Base-by-base conservation (phyloP, 2,329 filamentous ascomycete genomes). In the Pestalotiopsis fici region DNA sequence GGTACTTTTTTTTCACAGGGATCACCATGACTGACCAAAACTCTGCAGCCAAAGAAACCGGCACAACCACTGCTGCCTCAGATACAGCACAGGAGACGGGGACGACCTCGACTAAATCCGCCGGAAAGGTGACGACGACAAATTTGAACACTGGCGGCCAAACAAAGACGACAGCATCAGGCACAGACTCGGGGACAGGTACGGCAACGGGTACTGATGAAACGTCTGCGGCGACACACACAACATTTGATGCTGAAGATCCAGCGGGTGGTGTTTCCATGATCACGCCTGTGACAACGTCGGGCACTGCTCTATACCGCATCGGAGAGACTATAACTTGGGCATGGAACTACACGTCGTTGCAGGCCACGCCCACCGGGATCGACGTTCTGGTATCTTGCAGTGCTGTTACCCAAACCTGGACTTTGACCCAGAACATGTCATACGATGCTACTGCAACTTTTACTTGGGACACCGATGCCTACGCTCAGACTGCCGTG, bases 321-420 rank as follows among this genome's bases (percentile, higher is more conserved):
- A 88, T 91, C 69, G 86, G 87, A 69, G 84, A 90, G 67, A 81
- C 81, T 57, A 80, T 90, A 56, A 90, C 87, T 15, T 88, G 87
- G 78, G 83, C 79, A 59, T 91, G 88, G 88, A 91, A 91, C 79
- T 91, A 90, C 80, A 91, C 89, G 3, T 85, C 85, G 57, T 77
- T 91, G 35, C 81, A 83, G 66, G 87, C 80, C 28, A 86, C 82
- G 1, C 89, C 89, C 2, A 88, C 86, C 3, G 88, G 87, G 54
- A 74, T 91, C 67, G 87, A 91, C 70, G 81, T 91, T 15, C 76
- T 90, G 67, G 81, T 88, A 39, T 87, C 86, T 70, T 89, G 86
- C 80, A 85, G 84, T 54, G 76, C 76, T 7, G 85, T 83, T 57
- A 77, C 81, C 23, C 81, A 83, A 68, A 85, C 87, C 2, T 91